Percentiles rank a stretch among this genome's conserved stretches.
Evolutionary conservation across 305 asterid species (phyloP).

Genomic region (Fraxinus sp.): DNA sequence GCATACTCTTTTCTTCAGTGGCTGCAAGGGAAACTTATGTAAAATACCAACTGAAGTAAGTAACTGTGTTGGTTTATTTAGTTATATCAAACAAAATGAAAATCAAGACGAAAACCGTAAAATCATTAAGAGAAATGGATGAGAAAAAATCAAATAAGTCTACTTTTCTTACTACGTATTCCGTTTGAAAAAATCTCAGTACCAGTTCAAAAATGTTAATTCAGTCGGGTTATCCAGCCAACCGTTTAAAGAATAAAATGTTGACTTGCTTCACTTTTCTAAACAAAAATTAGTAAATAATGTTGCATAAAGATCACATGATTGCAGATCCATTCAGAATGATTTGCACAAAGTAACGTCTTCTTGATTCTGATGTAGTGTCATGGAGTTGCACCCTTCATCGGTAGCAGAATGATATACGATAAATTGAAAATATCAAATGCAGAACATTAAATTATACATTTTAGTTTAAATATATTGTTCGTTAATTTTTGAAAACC

Average conservation of each 20-base stretch:
- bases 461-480: neutral
- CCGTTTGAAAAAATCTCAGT: neutral
- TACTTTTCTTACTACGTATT: neutral
- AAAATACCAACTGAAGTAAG: neutral
- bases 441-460: neutral
- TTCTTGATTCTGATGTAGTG: neutral
- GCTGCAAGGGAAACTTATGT: neutral
- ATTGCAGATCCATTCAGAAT: neutral
- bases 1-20: constrained; percentile 2
- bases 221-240: neutral
- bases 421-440: neutral
- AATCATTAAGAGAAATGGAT: neutral
- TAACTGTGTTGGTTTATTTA: neutral
- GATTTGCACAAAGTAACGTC: neutral
- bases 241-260: neutral
- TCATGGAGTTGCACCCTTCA: neutral
- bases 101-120: neutral
- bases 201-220: neutral
- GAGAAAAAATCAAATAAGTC: neutral
- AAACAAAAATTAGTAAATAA: neutral
- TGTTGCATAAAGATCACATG: neutral
- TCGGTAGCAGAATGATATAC: neutral
- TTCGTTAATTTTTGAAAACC: neutral
- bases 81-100: neutral
- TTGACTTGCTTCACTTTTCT: neutral